phyloP scores from a whole-genome alignment of 345 rosid genomes.

The Linum lewisii region DNA sequence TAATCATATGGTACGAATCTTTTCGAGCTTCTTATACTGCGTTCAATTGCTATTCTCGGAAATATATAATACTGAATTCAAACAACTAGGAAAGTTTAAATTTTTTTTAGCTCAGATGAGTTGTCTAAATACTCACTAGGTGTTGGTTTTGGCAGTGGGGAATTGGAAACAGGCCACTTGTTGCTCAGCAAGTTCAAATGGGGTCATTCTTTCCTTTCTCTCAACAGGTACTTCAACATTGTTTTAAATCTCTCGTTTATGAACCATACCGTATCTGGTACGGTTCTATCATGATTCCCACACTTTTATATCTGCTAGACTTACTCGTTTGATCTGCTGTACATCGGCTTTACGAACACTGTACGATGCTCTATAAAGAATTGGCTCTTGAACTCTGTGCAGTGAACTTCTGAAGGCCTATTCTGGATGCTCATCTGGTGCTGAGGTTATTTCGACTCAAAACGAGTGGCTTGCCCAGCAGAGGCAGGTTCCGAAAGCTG shows the following conservation, averaged over 20 bases:
- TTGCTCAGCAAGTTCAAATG: constrained; percentile 93
- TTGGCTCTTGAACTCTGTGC: constrained; percentile 12
- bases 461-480: constrained; percentile 85
- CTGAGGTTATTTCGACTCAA: constrained; percentile 70
- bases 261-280: no score
- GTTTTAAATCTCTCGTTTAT: not conserved
- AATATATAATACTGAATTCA: not conserved
- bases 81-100: not conserved
- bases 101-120: no score
- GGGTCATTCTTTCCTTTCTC: constrained; percentile 95
- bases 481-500: constrained; percentile 43
- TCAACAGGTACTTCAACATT: constrained; percentile 50
- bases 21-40: not conserved
- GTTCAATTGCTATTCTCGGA: no score
- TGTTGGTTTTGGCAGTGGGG: constrained; percentile 50
- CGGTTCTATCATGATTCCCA: no score
- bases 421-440: constrained; percentile 64
- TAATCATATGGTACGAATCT: constrained; percentile 59
- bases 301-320: no score
- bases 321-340: no score
- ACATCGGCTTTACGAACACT: no score
- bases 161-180: constrained; percentile 66
- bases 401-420: constrained; percentile 85
- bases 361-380: not conserved
- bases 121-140: no score